Evolutionary conservation across 495 filamentous ascomycete species (phyloP).

Genomic region (Aspergillus heteromorphus): DNA sequence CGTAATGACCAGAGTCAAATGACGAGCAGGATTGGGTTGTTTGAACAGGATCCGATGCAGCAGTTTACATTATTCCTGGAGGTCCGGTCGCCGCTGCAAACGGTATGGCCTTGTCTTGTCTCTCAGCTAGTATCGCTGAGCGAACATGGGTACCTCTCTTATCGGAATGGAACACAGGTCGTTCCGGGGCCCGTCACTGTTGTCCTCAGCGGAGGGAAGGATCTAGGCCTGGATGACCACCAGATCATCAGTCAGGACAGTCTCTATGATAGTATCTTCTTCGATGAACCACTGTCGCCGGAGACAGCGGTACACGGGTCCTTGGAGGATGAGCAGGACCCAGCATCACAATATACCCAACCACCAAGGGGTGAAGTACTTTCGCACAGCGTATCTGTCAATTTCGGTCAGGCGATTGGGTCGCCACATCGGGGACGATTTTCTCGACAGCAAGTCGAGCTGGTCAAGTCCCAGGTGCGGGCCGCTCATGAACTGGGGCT

Average conservation of each 20-base stretch:
- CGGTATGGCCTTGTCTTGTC: slow-evolving; percentile 43
- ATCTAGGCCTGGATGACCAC: slow-evolving; percentile 42
- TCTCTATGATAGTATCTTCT: slow-evolving; percentile 59
- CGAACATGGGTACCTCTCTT: slow-evolving; percentile 52
- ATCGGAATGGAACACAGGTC: slow-evolving; percentile 43
- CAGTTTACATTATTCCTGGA: slow-evolving; percentile 31
- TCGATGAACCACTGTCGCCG: slow-evolving; percentile 35
- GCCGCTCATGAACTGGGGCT: slow-evolving; percentile 57
- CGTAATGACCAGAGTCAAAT: not conserved
- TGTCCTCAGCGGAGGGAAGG: slow-evolving; percentile 60
- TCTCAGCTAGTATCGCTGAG: slow-evolving; percentile 52
- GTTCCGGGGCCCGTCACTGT: slow-evolving; percentile 59
- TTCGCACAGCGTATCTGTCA: slow-evolving; percentile 30
- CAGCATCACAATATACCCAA: not conserved
- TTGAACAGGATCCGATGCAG: slow-evolving; percentile 35
- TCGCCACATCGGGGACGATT: slow-evolving; percentile 25
- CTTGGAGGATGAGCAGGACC: not conserved
- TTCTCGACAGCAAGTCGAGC: slow-evolving; percentile 45
- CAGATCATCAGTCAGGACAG: slow-evolving; percentile 26
- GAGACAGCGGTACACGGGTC: not conserved
- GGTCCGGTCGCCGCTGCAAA: slow-evolving; percentile 36
- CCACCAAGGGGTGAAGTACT: slow-evolving; percentile 8
- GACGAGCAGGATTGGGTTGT: slow-evolving; percentile 42
- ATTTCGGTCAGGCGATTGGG: slow-evolving; percentile 37
- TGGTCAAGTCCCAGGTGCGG: slow-evolving; percentile 50